A percentile compares a stretch with the other conserved stretches of the same genome.
These are phyloP conservation scores for Hibiscus mutabilis DNA, from an alignment of 345 rosid species.

Conservation along the genomic window DNA sequence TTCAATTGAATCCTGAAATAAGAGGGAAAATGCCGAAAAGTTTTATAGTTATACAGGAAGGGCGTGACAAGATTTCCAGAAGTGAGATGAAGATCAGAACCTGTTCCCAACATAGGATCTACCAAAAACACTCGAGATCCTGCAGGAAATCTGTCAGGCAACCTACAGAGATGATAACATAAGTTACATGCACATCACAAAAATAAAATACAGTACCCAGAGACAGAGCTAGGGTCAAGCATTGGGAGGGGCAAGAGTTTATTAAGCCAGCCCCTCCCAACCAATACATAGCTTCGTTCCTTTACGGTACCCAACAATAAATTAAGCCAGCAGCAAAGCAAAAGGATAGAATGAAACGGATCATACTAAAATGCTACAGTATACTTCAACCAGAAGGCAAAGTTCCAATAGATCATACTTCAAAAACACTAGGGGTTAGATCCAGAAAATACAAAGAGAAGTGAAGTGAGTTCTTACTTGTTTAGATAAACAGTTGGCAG, in stretches of 20 bases:
- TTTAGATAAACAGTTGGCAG: constrained; percentile 75
- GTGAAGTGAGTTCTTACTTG: constrained; percentile 47
- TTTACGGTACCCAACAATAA: not conserved
- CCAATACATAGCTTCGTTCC: too few species aligned
- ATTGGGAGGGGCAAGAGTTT: too few species aligned
- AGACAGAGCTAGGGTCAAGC: too few species aligned
- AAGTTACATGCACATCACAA: not conserved
- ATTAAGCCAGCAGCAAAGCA: not conserved
- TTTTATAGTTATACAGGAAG: not conserved
- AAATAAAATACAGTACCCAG: not conserved
- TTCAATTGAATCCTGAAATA: not conserved
- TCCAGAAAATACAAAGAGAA: not conserved
- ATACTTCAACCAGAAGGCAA: not conserved
- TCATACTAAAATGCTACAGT: not conserved
- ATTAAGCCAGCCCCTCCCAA: too few species aligned
- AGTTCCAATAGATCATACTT: not conserved
- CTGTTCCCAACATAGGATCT: constrained; percentile 90
- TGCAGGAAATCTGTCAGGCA: constrained; percentile 66
- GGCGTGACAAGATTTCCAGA: not conserved
- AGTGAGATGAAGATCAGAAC: constrained; percentile 25
- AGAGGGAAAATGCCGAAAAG: not conserved
- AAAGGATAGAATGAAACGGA: not conserved
- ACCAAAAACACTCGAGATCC: constrained; percentile 69
- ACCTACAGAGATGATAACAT: constrained; percentile 33
- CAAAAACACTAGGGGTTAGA: not conserved